Base-by-base conservation (phyloP, 148 eudicot species). In the Linanthus parryae region DNA sequence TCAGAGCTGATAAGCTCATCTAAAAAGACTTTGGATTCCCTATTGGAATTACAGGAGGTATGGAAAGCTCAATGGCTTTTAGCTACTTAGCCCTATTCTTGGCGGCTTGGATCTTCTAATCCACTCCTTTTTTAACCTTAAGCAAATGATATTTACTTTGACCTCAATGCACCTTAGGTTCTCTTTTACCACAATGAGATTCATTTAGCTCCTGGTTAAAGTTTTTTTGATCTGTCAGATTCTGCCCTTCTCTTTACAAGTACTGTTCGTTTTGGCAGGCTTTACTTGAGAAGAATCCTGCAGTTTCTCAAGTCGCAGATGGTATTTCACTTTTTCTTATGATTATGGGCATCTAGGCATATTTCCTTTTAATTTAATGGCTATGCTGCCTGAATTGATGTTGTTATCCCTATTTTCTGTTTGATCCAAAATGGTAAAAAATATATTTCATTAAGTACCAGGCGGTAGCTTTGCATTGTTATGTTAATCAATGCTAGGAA, bases 1-100 rank as follows among this genome's bases (percentile, higher is more conserved):
- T 60, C 82, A 43, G 84, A 74, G 58, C 65, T 86, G 28, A 69
- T 91, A 47, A 65, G 57, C 12, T 76, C 95, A 45, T 81, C 95
- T 9, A 71, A 68, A 57, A 64, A 71, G 58, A 76, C 98, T 13
- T 64, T 91, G 66, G 74, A 83, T 56, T 91, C 94, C 50, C 61
- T 91, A 54, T 51, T 76, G 62, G 78, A 83, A 56, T 73, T 91
- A 50, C 84, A 91, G 54, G 76, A 86, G 89, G 98, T 84, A 59
- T 60, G 23, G 17, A n/a, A 40, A 47, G 37, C 43, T 13, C 28
- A n/a, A 14, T 30, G 26, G 35, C 54, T 48, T 27, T 50, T 31
- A 21, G 16, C n/a, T 53, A 22, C 42, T 40, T 30, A 8, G 13
- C 23, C 5, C 4, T 50, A 11, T 29, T 36, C 21, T n/a, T 25